These are phyloP conservation scores for Fusarium sp. DNA, from an alignment of 2,329 filamentous ascomycete genomes.

Conservation along the genomic window DNA sequence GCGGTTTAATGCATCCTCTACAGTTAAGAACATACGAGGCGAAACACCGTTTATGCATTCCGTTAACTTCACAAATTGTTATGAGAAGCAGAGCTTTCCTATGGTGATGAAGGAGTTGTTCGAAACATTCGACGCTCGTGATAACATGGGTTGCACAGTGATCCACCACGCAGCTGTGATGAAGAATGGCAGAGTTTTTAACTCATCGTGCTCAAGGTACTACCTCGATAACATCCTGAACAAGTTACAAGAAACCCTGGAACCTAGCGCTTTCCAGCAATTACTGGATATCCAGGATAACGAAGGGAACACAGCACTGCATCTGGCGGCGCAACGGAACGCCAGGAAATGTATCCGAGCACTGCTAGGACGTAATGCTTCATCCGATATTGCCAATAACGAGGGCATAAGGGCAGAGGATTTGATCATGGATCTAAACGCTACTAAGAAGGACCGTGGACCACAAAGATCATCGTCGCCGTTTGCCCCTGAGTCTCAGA, in stretches of 20 bases:
- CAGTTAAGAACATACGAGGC: conserved; percentile 75
- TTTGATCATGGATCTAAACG: conserved; percentile 81
- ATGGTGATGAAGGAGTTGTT: conserved; percentile 85
- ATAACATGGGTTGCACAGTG: conserved; percentile 85
- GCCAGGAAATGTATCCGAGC: conserved; percentile 90
- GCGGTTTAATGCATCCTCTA: conserved; percentile 79
- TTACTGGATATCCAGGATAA: conserved; percentile 85
- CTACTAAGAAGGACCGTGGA: conserved; percentile 71
- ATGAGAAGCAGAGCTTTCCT: conserved; percentile 91
- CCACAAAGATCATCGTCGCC: conserved; percentile 81
- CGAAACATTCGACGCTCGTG: conserved; percentile 81
- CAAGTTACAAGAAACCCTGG: conserved; percentile 81
- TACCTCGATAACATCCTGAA: conserved; percentile 93
- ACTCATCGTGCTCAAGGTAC: conserved; percentile 89
- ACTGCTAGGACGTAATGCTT: conserved; percentile 81
- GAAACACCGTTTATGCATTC: conserved; percentile 96
- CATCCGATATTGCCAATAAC: conserved; percentile 83
- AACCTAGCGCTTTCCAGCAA: conserved; percentile 79
- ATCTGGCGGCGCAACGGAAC: conserved; percentile 80
- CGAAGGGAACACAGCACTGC: conserved; percentile 87
- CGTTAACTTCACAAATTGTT: conserved; percentile 96
- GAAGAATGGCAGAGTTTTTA: conserved; percentile 82
- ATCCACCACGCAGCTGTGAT: conserved; percentile 95
- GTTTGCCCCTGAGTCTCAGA: conserved; percentile 71
- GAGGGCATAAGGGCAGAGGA: conserved; percentile 87